Percentiles rank a stretch among this genome's conserved stretches.
These are phyloP conservation scores for Yamadazyma atlantica DNA, from an alignment of 1,139 yeast species.

Conservation along the genomic window DNA sequence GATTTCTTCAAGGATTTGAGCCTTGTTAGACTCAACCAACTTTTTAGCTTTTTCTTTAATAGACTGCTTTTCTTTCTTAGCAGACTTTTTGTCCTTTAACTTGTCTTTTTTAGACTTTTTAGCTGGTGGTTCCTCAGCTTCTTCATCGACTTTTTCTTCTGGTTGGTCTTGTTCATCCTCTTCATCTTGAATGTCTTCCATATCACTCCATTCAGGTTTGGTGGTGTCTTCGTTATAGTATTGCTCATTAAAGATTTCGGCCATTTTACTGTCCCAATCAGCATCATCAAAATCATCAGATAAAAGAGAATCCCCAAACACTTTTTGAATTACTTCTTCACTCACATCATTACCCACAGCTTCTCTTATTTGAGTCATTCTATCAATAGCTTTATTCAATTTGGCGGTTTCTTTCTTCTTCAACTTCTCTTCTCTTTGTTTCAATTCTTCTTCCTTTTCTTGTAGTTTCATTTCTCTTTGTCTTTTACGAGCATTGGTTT, in stretches of 20 bases:
- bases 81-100: conserved; percentile 54
- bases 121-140: conserved; percentile 26
- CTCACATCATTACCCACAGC: conserved; percentile 80
- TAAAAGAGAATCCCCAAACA: conserved; percentile 71
- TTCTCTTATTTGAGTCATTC: conserved; percentile 72
- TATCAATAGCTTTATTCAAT: conserved; percentile 73
- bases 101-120: conserved; percentile 51
- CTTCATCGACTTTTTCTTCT: conserved; percentile 23
- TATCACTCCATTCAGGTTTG: conserved; percentile 43
- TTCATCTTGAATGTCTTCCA: conserved; percentile 23
- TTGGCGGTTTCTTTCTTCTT: conserved; percentile 75
- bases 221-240: conserved; percentile 59
- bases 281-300: conserved; percentile 88
- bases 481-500: conserved; percentile 72
- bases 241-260: conserved; percentile 80
- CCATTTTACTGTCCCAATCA: conserved; percentile 90
- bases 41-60: conserved; percentile 69
- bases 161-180: conserved; percentile 38
- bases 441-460: conserved; percentile 49
- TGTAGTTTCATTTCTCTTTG: conserved; percentile 74
- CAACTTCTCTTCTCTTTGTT: conserved; percentile 59
- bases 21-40: conserved; percentile 52
- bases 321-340: conserved; percentile 59
- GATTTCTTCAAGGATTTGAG: conserved; percentile 56
- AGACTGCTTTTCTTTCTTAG: conserved; percentile 62